A percentile compares a stretch with the other conserved stretches of the same genome.
These are phyloP conservation scores for Fusarium mangiferae DNA, from an alignment of 2,329 filamentous ascomycete genomes.

Conservation along the genomic window DNA sequence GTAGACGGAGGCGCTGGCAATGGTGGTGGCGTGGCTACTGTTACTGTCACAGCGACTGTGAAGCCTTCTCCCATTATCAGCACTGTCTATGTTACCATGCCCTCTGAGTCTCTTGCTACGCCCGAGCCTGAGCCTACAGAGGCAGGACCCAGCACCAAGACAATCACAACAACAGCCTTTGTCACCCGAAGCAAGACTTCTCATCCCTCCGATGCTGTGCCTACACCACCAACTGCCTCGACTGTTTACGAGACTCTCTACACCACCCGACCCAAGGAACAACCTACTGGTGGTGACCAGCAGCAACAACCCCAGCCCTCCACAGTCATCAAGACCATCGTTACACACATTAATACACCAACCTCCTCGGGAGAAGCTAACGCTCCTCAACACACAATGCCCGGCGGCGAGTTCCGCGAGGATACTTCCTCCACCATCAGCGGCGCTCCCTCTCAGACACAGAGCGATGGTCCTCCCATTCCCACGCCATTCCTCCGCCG, in stretches of 20 bases:
- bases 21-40: conserved; percentile 37
- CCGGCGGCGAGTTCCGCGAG: conserved; percentile 40
- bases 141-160: conserved; percentile 32
- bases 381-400: conserved; percentile 23
- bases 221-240: conserved; percentile 22
- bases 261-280: conserved; percentile 24
- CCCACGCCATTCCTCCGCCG: conserved; percentile 38
- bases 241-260: conserved; percentile 36
- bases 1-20: conserved; percentile 20
- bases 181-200: conserved; percentile 25
- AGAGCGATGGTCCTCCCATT: conserved; percentile 22
- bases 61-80: conserved; percentile 53
- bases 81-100: conserved; percentile 51
- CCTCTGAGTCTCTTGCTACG: conserved; percentile 34
- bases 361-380: conserved; percentile 9
- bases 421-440: conserved; percentile 18
- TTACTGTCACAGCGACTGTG: conserved; percentile 53
- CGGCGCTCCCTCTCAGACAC: conserved; percentile 3
- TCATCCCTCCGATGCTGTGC: conserved; percentile 9
- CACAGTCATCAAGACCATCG: conserved; percentile 29
- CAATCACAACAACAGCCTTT: conserved; percentile 36
- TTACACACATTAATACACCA: conserved; percentile 27
- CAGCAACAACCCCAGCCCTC: conserved; percentile 25
- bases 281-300: conserved; percentile 11
- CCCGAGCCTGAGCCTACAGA: conserved; percentile 18